Evolutionary conservation across 1,284 basidiomycete species (phyloP).

Genomic region (Ustilago vetiveriae): DNA sequence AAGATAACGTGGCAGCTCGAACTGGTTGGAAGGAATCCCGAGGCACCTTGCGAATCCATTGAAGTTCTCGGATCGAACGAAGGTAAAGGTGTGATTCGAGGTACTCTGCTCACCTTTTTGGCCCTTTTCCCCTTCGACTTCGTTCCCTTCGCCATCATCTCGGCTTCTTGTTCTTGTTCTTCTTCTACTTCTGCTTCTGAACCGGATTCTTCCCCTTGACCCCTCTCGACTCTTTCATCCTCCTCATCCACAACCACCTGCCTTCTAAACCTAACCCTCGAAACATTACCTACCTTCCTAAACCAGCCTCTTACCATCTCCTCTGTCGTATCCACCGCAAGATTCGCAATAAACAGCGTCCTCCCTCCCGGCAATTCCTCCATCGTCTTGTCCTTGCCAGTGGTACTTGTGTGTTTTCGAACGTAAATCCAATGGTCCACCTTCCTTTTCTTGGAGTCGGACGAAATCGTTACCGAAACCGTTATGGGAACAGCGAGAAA

Average conservation of each 20-base stretch:
- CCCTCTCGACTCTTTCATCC: constrained; percentile 39
- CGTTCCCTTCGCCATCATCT: constrained; percentile 9
- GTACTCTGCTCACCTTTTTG: constrained; percentile 19
- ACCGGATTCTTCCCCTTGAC: constrained; percentile 22
- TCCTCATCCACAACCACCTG: constrained; percentile 13
- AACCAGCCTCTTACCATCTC: constrained; percentile 53
- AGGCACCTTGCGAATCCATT: not conserved
- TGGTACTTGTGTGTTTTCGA: constrained; percentile 14
- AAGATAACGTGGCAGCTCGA: constrained; percentile 60
- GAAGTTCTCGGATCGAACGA: constrained; percentile 32
- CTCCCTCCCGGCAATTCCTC: constrained; percentile 37
- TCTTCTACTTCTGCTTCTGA: constrained; percentile 12
- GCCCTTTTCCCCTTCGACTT: not conserved
- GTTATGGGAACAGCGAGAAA: constrained; percentile 39
- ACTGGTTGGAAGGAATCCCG: constrained; percentile 40
- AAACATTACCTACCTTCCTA: constrained; percentile 51
- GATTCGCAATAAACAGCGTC: constrained; percentile 63
- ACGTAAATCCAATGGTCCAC: constrained; percentile 46
- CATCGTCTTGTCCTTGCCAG: too few species aligned
- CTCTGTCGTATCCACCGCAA: constrained; percentile 59
- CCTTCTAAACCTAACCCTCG: constrained; percentile 35
- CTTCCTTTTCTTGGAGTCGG: too few species aligned
- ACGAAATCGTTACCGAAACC: too few species aligned
- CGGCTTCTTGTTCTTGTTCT: constrained; percentile 13
- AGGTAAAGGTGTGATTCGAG: constrained; percentile 37